These are phyloP conservation scores for Brasenia schreberi DNA, from an alignment of 164 flowering plant genomes.

Conservation along the genomic window DNA sequence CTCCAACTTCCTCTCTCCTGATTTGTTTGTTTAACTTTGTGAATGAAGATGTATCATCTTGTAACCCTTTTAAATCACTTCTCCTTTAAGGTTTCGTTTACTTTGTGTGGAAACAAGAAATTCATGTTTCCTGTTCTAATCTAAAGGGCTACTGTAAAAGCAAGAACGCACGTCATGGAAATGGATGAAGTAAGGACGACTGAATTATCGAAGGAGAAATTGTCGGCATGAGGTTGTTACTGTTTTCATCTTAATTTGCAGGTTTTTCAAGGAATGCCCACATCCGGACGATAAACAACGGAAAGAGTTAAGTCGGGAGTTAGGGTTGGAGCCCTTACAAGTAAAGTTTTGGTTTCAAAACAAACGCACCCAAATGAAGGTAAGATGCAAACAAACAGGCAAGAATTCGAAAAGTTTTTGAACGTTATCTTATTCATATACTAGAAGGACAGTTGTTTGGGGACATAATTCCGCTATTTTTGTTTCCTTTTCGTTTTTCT, in stretches of 20 bases:
- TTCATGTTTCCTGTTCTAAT: too few relatives aligned
- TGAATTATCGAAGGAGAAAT: background rate
- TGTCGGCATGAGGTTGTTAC: background rate
- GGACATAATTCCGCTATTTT: background rate
- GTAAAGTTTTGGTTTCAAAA: constrained; percentile 97
- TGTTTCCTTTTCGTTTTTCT: background rate
- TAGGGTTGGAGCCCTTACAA: constrained; percentile 75
- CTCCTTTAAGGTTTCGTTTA: too few relatives aligned
- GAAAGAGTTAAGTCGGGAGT: constrained; percentile 67
- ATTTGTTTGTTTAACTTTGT: too few relatives aligned
- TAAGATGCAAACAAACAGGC: constrained; percentile 9
- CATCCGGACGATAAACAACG: constrained; percentile 96
- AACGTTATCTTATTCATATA: background rate
- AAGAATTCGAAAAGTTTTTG: background rate
- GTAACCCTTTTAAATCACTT: too few relatives aligned
- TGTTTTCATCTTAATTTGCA: constrained; percentile 7
- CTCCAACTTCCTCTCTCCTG: too few relatives aligned
- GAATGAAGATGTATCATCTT: too few relatives aligned
- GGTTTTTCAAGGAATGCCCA: constrained; percentile 86
- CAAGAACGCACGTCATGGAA: background rate
- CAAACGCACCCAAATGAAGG: constrained; percentile 97
- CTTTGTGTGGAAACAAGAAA: too few relatives aligned
- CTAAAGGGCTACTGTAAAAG: too few relatives aligned
- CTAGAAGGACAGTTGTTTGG: too few relatives aligned
- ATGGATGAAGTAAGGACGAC: background rate